These are phyloP conservation scores for Paraphaeosphaeria sporulosa DNA, from an alignment of 2,329 filamentous ascomycete genomes.

Conservation along the genomic window DNA sequence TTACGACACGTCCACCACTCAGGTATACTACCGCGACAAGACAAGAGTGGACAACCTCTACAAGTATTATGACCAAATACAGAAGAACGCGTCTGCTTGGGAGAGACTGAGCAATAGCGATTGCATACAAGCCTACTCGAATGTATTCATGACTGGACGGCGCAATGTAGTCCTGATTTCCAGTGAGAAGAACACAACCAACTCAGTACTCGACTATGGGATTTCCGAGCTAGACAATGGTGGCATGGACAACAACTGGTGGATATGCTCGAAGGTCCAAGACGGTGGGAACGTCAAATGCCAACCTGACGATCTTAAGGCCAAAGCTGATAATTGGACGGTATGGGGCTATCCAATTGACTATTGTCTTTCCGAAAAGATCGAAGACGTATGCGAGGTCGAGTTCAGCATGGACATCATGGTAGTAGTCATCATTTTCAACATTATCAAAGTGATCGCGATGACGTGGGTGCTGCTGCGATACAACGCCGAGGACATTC, in stretches of 20 bases:
- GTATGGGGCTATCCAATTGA: neutral
- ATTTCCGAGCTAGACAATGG: neutral
- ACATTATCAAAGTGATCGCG: neutral
- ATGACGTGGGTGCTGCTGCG: neutral
- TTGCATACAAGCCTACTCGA: neutral
- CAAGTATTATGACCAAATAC: neutral
- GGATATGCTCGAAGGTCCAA: neutral
- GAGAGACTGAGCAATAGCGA: neutral
- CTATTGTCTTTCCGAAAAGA: neutral
- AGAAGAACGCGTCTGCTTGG: neutral
- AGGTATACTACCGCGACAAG: neutral
- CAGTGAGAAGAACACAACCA: neutral
- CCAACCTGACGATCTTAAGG: neutral
- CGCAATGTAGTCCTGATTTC: neutral
- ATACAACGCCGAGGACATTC: neutral
- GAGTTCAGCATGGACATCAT: neutral
- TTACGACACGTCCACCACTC: neutral
- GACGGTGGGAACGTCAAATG: neutral
- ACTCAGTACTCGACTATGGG: neutral
- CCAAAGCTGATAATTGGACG: neutral
- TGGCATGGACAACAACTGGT: neutral
- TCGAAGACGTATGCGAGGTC: neutral
- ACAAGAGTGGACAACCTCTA: neutral
- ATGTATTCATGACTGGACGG: neutral
- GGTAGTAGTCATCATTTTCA: neutral